Base-by-base conservation (phyloP, 345 rosid genomes). In the Pugionium dolabratum region DNA sequence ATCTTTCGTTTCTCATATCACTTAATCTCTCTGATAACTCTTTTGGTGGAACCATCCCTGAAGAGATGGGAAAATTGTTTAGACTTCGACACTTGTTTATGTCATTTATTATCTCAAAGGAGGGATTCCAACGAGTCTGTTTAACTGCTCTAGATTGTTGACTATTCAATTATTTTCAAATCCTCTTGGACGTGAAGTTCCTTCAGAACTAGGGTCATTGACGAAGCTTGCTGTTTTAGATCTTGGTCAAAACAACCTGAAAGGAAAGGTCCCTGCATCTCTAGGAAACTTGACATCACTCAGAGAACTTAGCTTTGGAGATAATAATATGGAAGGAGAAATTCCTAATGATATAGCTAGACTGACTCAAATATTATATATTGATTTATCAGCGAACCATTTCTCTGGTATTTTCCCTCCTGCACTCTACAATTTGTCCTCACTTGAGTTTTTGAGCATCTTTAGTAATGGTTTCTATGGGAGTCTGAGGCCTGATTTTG, bases 201-300 rank as follows among this genome's bases (percentile, higher is more conserved):
- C 66, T 37, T 31, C 31, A 5, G 67, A 51, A 25, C n/a, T 69
- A 39, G 60, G 74, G n/a, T 59, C 29, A 47, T 31, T 69, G 34
- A 46, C 43, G 0, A 59, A 49, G n/a, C 66, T 69, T 28, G 4
- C 3, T 50, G 0, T 1, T 32, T 59, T 59, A 8, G 3, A 44
- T 37, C 47, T 67, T 37, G 33, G 31, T 9, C 4, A 1, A 36
- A 67, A 46, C 48, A 47, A 67, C 4, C 9, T 67, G 1, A 35
- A 3, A 6, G 72, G 72, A 2, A n/a, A 47, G 18, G 2, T 68
- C 7, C 50, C 58, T 10, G 10, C 30, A 8, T 68, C 73, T 47
- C 46, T 68, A 45, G 58, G 59, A 48, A 68, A 67, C 41, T 53
- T 66, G n/a, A 66, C 71, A 47, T 46, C 47, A 0, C 36, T 67